These are phyloP conservation scores for Zymoseptoria ardabiliae DNA, from an alignment of 2,329 filamentous ascomycete species.

Conservation along the genomic window DNA sequence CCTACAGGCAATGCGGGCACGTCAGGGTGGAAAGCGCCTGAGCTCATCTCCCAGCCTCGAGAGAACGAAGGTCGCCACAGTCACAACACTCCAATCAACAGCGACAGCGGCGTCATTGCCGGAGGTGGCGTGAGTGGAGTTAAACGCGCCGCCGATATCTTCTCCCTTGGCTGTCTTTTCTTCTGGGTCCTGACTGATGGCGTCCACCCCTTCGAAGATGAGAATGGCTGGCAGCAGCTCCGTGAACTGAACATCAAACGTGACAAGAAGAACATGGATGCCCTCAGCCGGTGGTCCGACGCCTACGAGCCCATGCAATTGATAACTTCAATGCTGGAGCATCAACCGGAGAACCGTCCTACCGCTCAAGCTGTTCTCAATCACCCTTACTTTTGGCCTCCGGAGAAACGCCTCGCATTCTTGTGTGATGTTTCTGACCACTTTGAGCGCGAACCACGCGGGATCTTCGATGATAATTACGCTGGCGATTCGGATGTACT, in stretches of 20 bases:
- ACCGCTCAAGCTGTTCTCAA: conserved; percentile 73
- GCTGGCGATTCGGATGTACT: conserved; percentile 52
- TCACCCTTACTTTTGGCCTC: conserved; percentile 93
- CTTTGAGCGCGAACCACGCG: conserved; percentile 85
- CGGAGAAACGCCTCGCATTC: conserved; percentile 82
- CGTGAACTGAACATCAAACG: conserved; percentile 95
- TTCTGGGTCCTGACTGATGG: conserved; percentile 96
- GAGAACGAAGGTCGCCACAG: conserved; percentile 38
- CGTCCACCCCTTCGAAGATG: conserved; percentile 86
- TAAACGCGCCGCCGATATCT: conserved; percentile 94
- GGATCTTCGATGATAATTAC: conserved; percentile 36
- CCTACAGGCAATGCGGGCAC: conserved; percentile 93
- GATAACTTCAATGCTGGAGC: conserved; percentile 69
- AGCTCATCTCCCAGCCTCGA: conserved; percentile 62
- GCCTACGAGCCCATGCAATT: conserved; percentile 82
- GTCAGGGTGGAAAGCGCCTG: conserved; percentile 91
- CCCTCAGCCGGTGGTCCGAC: conserved; percentile 56
- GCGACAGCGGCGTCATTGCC: conserved; percentile 47
- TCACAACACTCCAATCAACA: conserved; percentile 41
- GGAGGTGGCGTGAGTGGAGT: conserved; percentile 56
- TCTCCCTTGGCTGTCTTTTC: conserved; percentile 94
- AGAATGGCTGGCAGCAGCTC: conserved; percentile 76
- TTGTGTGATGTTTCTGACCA: conserved; percentile 95
- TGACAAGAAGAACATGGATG: conserved; percentile 60
- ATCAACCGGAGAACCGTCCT: conserved; percentile 60